Conservation (phyloP, 768 basidiomycete genomes). For the Russula dissimulans region DNA sequence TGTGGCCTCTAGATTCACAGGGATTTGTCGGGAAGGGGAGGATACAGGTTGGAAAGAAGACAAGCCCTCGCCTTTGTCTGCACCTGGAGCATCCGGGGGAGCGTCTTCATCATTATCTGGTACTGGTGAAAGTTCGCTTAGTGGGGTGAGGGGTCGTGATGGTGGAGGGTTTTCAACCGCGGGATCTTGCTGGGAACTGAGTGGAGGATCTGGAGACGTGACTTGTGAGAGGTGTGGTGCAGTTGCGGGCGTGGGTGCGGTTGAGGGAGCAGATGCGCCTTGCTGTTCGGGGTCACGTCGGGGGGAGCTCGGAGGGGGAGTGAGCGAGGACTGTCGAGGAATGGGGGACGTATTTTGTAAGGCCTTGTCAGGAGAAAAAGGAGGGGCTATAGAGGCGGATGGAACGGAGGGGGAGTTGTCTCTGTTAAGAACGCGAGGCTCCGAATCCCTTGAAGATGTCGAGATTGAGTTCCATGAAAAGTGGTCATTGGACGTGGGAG, state of each 20-base stretch:
- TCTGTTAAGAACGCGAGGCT: conserved; percentile 13
- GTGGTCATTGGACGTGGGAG: conserved; percentile 18
- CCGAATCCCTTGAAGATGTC: conserved; percentile 7
- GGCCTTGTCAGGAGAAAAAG: conserved; percentile 5
- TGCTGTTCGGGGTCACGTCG: conserved; percentile 11
- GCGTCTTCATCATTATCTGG: conserved; percentile 47
- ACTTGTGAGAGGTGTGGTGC: conserved; percentile 18
- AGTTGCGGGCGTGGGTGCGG: background rate
- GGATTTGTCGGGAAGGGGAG: conserved; percentile 6
- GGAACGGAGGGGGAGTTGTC: conserved; percentile 5
- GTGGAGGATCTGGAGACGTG: conserved; percentile 11
- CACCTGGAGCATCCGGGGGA: conserved; percentile 30
- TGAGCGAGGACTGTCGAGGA: conserved; percentile 11
- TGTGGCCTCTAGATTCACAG: conserved; percentile 4
- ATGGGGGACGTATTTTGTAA: conserved; percentile 9
- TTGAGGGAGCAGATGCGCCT: background rate
- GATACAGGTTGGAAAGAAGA: conserved; percentile 7
- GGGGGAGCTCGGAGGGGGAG: conserved; percentile 15
- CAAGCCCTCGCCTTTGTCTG: conserved; percentile 19
- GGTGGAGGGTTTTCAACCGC: conserved; percentile 17
- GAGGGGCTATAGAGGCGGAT: background rate
- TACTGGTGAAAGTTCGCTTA: conserved; percentile 67
- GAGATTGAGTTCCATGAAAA: conserved; percentile 15
- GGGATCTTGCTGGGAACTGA: conserved; percentile 18
- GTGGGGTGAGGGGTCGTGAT: conserved; percentile 59